Percentiles rank a stretch among this genome's conserved stretches.
These are phyloP conservation scores for Epichloe coenophiala DNA, from an alignment of 2,329 filamentous ascomycete genomes.

Conservation along the genomic window DNA sequence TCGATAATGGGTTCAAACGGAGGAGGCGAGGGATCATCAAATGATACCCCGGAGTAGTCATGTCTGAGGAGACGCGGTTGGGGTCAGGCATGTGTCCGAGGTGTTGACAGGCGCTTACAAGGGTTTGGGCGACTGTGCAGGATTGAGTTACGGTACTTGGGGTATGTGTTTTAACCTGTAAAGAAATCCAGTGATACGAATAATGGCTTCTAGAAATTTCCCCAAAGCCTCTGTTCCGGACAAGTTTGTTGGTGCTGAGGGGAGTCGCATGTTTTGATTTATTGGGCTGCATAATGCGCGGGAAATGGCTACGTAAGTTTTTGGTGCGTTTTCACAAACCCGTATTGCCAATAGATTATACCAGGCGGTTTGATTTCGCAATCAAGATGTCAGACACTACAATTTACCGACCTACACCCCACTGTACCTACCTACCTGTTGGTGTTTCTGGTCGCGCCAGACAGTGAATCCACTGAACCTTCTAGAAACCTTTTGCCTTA, in stretches of 20 bases:
- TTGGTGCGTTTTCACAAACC: too few species aligned
- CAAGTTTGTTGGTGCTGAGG: too few species aligned
- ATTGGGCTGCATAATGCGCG: neutral
- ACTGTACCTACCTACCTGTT: too few species aligned
- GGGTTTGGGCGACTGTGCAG: neutral
- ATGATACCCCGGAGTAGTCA: slow-evolving; percentile 14
- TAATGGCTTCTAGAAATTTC: neutral
- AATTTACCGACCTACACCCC: too few species aligned
- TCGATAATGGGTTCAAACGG: slow-evolving; percentile 45
- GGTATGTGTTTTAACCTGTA: neutral
- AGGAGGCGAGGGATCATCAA: slow-evolving; percentile 14
- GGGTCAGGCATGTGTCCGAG: too few species aligned
- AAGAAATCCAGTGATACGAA: neutral
- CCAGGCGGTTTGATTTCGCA: too few species aligned
- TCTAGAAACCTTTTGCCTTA: slow-evolving; percentile 27
- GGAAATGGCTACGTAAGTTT: too few species aligned
- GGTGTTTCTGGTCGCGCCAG: too few species aligned
- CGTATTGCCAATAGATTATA: too few species aligned
- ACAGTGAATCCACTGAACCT: slow-evolving; percentile 26
- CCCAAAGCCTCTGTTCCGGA: too few species aligned
- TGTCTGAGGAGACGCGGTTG: neutral
- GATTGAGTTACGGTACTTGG: neutral
- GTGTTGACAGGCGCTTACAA: neutral
- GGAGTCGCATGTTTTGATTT: neutral
- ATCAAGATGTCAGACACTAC: too few species aligned